Evolutionary conservation across 768 basidiomycete species (phyloP), one percentile per base, ranked within the genome.

Genomic region (Lanmaoa rubissima): DNA sequence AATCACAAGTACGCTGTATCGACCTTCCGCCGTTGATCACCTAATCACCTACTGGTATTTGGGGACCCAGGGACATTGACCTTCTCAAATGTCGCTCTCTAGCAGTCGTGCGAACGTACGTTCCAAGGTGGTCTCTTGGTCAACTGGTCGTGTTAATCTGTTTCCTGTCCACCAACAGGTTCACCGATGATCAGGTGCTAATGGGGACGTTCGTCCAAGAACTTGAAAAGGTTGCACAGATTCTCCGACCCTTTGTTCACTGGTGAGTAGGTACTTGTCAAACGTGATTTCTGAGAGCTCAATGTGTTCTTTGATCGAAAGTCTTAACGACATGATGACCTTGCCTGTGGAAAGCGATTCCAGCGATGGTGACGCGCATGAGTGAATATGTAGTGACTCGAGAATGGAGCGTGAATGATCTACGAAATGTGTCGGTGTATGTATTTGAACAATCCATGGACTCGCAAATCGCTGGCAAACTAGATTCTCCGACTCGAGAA

Each of bases 11-110:
- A 53, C 17, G 79, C 64, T 11, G 44, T 14, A 4, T 39, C n/a
- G 5, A 31, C 46, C 16, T 48, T 43, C 14, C 31, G 19, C 19
- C 14, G 35, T 28, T 47, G 38, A 38, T 52, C 21, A 39, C 48
- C 28, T 39, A 46, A 38, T 52, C 21, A 39, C 48, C 28, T 39
- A 46, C 56, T 10, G 28, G 31, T 21, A 53, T 35, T 31, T 47
- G 38, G 28, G 17, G 49, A 44, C 57, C 2, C 38, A 90, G 88
- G 70, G 93, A 98, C 68, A 98, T 99, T 61, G 95, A 96, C 69
- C 74, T 98, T 48, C 74, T 99, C 59, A 92, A 91, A 71, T 87
- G 90, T 58, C 84, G 93, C 26, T 85, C 86, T 17, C 83, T 92
- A 35, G 86, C 80, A 3, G 91, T 95, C 3, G 68, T 80, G 0